A percentile compares a stretch with the other conserved stretches of the same genome.
These are phyloP conservation scores for Trichoderma parareesei DNA, from an alignment of 495 filamentous ascomycete species.

Conservation along the genomic window DNA sequence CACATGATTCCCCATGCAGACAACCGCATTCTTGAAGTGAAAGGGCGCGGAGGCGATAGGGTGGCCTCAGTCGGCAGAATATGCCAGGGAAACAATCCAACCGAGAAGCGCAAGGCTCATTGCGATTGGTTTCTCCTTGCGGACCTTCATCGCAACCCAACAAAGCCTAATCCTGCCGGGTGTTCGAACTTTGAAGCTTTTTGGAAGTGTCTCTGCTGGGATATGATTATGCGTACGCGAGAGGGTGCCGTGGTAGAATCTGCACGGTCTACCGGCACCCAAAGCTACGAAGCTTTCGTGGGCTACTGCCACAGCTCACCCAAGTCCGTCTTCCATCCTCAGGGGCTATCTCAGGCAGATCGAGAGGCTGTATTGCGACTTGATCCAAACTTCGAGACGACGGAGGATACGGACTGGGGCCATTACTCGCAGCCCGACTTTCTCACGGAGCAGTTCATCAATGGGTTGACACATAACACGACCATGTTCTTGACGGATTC, in stretches of 20 bases:
- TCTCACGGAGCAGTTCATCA: not conserved
- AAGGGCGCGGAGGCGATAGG: not conserved
- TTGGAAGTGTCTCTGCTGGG: not conserved
- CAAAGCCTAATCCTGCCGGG: not conserved
- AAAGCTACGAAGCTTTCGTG: constrained; percentile 1
- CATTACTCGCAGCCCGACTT: not conserved
- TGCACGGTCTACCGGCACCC: not conserved
- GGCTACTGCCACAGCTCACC: not conserved
- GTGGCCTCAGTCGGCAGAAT: not conserved
- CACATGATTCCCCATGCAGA: not conserved
- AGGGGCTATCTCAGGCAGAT: not conserved
- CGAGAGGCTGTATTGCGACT: not conserved
- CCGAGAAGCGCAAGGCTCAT: not conserved
- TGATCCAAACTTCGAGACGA: not conserved
- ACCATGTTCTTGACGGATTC: constrained; percentile 19
- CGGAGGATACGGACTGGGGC: not conserved
- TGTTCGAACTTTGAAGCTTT: not conserved
- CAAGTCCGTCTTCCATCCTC: not conserved
- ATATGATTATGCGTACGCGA: not conserved
- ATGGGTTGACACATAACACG: not conserved
- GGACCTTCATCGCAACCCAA: not conserved
- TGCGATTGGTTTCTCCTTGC: not conserved
- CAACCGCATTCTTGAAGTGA: not conserved
- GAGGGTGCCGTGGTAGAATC: not conserved
- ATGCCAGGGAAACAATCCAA: not conserved